Base-by-base conservation (phyloP, 23 red algal genomes). In the Gracilaria gracilis region DNA sequence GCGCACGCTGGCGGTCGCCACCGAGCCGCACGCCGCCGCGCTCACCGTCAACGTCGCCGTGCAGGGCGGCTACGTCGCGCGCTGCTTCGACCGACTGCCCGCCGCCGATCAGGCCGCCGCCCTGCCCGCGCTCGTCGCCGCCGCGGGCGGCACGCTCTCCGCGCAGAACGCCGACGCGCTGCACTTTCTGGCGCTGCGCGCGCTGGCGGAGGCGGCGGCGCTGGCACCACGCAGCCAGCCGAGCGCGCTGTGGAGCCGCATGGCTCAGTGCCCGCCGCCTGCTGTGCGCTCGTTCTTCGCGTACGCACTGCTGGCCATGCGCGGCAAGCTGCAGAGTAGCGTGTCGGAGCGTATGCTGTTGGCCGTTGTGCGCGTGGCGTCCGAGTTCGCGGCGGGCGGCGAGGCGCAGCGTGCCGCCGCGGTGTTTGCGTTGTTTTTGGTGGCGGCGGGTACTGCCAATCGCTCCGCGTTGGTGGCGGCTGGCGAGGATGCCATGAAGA, bases 21-120 rank as follows among this genome's bases (percentile, higher is more conserved):
- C 83, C 28, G 64, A 1, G 44, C 83, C 92, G 19, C 38, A 64
- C 55, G 84, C 83, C 27, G 83, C 92, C 14, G 23, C 35, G 39
- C 58, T 94, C 40, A 88, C 92, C 28, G 32, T 38, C 37, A 94
- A 87, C 39, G 82, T 94, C 46, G 75, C 84, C 62, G 23, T 94
- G 2, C 74, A 74, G 61, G 92, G 92, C 54, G 92, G 92, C 27
- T 94, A 94, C 46, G 55, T 94, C 29, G 55, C 39, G 27, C 82
- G 92, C n/a, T 77, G 71, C 25, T 87, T 94, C 59, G 57, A 77
- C 2, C 79, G 82, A 15, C 53, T 86, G 59, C 34, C 71, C 21
- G 4, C 12, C 21, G 14, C 50, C 17, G 23, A 79, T 28, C 71
- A 48, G 21, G 82, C 72, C 23, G 61, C 0, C 7, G 54, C 74